phyloP scores from a whole-genome alignment of 2,329 filamentous ascomycete genomes.

The Calonectria crousiana region DNA sequence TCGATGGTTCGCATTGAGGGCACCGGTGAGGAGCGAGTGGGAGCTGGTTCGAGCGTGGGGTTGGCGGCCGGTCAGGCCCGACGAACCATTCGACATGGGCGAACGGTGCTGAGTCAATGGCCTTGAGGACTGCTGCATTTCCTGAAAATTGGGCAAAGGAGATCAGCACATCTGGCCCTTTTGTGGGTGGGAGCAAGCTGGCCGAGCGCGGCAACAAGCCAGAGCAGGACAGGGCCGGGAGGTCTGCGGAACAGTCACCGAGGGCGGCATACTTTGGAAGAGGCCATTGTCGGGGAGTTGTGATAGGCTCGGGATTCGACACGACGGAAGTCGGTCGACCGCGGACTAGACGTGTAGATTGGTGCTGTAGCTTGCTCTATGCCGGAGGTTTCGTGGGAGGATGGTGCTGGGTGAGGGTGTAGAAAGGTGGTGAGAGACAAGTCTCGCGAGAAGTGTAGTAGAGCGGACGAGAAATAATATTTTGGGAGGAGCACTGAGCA shows the following conservation, averaged over 20 bases:
- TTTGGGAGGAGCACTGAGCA: constrained; percentile 50
- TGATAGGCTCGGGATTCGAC: constrained; percentile 50
- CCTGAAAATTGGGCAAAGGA: constrained; percentile 57
- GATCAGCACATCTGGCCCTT: constrained; percentile 52
- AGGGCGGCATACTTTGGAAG: constrained; percentile 67
- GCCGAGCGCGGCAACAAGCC: constrained; percentile 44
- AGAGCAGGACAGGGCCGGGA: constrained; percentile 33
- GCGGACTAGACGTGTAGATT: constrained; percentile 42
- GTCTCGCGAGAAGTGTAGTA: constrained; percentile 43
- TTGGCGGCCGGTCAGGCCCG: constrained; percentile 70
- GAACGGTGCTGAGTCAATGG: constrained; percentile 74
- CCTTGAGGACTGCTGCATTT: constrained; percentile 74
- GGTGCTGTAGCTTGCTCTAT: constrained; percentile 36
- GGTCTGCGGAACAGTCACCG: constrained; percentile 37
- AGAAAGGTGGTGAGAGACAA: constrained; percentile 41
- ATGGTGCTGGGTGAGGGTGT: constrained; percentile 30
- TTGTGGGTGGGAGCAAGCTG: constrained; percentile 47
- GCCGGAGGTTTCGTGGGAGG: constrained; percentile 25
- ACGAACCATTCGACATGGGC: constrained; percentile 69
- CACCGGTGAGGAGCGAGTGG: constrained; percentile 82
- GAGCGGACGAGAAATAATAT: constrained; percentile 55
- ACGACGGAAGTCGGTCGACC: constrained; percentile 49
- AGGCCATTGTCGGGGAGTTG: constrained; percentile 67
- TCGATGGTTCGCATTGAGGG: constrained; percentile 84
- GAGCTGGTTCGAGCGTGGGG: constrained; percentile 82